phyloP scores from a whole-genome alignment of 108 stramenopile genomes.

The Nitzschia sp. region DNA sequence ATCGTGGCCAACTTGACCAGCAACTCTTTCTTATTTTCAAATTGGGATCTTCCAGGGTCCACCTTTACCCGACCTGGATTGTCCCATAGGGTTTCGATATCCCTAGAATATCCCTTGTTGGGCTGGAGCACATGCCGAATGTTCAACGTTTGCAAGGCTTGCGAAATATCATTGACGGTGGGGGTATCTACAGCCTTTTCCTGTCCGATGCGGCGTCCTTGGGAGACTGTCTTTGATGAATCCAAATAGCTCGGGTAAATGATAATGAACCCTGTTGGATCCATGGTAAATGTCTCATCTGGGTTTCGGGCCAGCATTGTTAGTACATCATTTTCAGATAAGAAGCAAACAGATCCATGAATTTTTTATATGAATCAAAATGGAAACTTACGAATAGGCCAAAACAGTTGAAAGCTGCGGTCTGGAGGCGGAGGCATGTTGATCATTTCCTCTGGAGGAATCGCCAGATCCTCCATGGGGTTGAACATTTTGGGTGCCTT shows the following conservation, averaged over 20 bases:
- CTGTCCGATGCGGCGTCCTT: conserved; percentile 64
- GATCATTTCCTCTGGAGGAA: conserved; percentile 73
- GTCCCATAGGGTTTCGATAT: conserved; percentile 68
- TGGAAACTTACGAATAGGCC: conserved; percentile 71
- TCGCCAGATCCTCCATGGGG: conserved; percentile 58
- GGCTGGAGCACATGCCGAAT: conserved; percentile 86
- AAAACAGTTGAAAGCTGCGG: conserved; percentile 63
- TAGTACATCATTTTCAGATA: too few relatives aligned
- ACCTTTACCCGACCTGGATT: conserved; percentile 72
- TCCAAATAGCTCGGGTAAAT: conserved; percentile 84
- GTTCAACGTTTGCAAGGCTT: conserved; percentile 61
- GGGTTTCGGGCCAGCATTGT: not conserved
- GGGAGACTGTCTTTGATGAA: conserved; percentile 67
- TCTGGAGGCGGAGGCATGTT: conserved; percentile 62
- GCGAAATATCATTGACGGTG: conserved; percentile 66
- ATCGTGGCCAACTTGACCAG: conserved; percentile 52
- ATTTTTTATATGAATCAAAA: not conserved
- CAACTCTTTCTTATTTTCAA: conserved; percentile 41
- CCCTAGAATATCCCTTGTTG: conserved; percentile 80
- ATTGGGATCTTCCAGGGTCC: conserved; percentile 12
- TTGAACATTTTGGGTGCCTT: conserved; percentile 56
- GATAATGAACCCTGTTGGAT: conserved; percentile 48
- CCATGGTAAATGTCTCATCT: conserved; percentile 73
- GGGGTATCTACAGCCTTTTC: conserved; percentile 65
- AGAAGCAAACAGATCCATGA: not conserved